Base-by-base conservation (phyloP, 2,329 filamentous ascomycete genomes). In the Mycosphaerella arachidis region DNA sequence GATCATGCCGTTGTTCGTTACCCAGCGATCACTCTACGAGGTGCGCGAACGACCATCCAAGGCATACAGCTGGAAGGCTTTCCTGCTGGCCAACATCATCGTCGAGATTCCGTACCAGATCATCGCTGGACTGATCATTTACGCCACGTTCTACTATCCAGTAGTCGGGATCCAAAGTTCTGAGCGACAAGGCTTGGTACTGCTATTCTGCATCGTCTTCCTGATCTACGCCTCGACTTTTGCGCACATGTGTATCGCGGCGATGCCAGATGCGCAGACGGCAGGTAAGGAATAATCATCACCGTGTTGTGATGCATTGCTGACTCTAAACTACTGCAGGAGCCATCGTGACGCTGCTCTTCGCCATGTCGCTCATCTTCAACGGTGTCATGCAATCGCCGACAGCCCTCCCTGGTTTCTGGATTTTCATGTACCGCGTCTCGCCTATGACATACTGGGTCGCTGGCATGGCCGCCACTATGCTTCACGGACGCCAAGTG, bases 381-480 rank as follows among this genome's bases (percentile, higher is more conserved):
- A 74, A 78, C 65, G 79, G 86, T 70, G 87, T 90, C 3, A 75
- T 91, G 56, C 84, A 87, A 61, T 73, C 80, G 82, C 86, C 0
- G 6, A 61, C 69, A 3, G 78, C 80, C 0, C 78, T 91, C 1
- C 88, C 88, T 0, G 80, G 84, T 0, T 91, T 91, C 77, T 92
- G 88, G 88, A 84, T 85, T 62, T 91, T 90, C 76, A 91, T 91
- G 88, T 89, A 90, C 73, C 81, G 84, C 29, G 78, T 85, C 10
- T 85, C 82, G 0, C 86, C 86, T 0, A 86, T 89, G 60, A 89
- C 85, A 0, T 90, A 90, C 73, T 84, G 81, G 79, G 68, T 79
- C 20, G 68, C 63, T 18, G 75, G 75, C 9, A 73, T 79, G 40
- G 71, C 76, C 1, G 66, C 71, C 5, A 73, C 76, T 0, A 73